These are phyloP conservation scores for Physcomitrium patens DNA, from an alignment of 225 moss, liverwort and hornwort species.

Conservation along the genomic window DNA sequence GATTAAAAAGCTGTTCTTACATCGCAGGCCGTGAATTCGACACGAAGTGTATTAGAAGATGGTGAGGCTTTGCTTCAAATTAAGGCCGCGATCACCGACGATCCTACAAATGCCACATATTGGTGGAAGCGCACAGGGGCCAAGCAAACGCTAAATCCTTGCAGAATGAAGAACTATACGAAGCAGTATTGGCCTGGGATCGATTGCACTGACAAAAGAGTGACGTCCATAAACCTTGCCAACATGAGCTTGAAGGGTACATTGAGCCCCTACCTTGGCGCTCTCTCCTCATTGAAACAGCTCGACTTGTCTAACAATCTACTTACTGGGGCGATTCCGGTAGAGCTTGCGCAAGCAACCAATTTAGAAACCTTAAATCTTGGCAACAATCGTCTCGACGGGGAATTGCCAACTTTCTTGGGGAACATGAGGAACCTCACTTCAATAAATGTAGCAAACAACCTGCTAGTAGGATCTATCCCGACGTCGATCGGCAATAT, in stretches of 20 bases:
- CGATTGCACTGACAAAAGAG: conserved; percentile 49
- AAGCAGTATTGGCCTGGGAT: conserved; percentile 52
- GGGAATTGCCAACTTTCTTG: conserved; percentile 25
- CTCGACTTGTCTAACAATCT: conserved; percentile 52
- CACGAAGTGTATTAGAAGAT: conserved; percentile 43
- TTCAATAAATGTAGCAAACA: conserved; percentile 38
- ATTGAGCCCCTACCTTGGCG: conserved; percentile 42
- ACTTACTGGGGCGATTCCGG: conserved; percentile 46
- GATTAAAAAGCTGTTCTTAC: too few relatives aligned
- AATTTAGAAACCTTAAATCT: conserved; percentile 37
- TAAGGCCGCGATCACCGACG: conserved; percentile 38
- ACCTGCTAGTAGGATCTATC: conserved; percentile 43
- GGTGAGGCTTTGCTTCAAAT: conserved; percentile 43
- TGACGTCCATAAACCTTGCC: conserved; percentile 45
- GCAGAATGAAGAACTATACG: conserved; percentile 32
- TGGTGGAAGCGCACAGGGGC: conserved; percentile 56
- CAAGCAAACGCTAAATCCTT: conserved; percentile 34
- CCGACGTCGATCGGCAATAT: conserved; percentile 44
- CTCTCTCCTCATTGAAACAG: conserved; percentile 38
- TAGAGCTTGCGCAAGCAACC: conserved; percentile 24
- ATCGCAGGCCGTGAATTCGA: conserved; percentile 47
- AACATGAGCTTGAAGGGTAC: conserved; percentile 50
- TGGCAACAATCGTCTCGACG: conserved; percentile 41
- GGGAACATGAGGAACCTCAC: conserved; percentile 46
- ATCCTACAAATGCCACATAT: conserved; percentile 44